phyloP scores from a whole-genome alignment of 306 rosid genomes.

The Vicia faba region DNA sequence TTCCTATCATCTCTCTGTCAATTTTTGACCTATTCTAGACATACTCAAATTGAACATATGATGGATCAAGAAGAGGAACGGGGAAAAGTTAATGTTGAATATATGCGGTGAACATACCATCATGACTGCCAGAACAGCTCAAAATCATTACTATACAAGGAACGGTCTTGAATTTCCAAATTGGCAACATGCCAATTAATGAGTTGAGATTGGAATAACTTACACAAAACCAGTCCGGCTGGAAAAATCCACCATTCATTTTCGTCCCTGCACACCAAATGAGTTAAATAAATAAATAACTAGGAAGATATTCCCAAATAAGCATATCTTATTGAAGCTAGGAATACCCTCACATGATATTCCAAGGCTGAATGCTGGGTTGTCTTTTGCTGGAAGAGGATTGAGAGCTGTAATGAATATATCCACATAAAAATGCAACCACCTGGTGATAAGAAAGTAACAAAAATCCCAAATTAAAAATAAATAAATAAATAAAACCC shows the following conservation, averaged over 20 bases:
- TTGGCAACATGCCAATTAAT: slow-evolving; percentile 96
- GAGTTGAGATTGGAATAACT: slow-evolving; percentile 84
- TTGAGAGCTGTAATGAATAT: slow-evolving; percentile 69
- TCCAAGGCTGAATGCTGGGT: slow-evolving; percentile 82
- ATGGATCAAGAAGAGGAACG: slow-evolving; percentile 35
- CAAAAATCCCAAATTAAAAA: slow-evolving; percentile 18
- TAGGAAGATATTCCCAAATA: slow-evolving; percentile 21
- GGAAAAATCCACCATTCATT: slow-evolving; percentile 99
- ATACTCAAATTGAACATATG: slow-evolving; percentile 35
- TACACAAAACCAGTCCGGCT: slow-evolving; percentile 81
- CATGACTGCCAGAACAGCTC: slow-evolving; percentile 99
- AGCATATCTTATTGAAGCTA: slow-evolving; percentile 11
- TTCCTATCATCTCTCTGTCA: slow-evolving; percentile 60
- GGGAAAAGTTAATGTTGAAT: slow-evolving; percentile 49
- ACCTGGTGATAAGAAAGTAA: slow-evolving; percentile 53
- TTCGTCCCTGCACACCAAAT: slow-evolving; percentile 77
- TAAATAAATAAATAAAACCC: not conserved
- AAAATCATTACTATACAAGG: slow-evolving; percentile 89
- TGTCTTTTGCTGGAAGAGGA: slow-evolving; percentile 61
- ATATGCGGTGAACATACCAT: slow-evolving; percentile 49
- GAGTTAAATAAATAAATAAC: slow-evolving; percentile 16
- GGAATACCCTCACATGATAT: slow-evolving; percentile 71
- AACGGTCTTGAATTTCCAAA: slow-evolving; percentile 99
- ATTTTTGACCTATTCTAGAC: slow-evolving; percentile 57
- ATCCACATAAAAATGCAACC: slow-evolving; percentile 94